phyloP scores from a whole-genome alignment of 2,329 filamentous ascomycete genomes.

The Penicillium sp. region DNA sequence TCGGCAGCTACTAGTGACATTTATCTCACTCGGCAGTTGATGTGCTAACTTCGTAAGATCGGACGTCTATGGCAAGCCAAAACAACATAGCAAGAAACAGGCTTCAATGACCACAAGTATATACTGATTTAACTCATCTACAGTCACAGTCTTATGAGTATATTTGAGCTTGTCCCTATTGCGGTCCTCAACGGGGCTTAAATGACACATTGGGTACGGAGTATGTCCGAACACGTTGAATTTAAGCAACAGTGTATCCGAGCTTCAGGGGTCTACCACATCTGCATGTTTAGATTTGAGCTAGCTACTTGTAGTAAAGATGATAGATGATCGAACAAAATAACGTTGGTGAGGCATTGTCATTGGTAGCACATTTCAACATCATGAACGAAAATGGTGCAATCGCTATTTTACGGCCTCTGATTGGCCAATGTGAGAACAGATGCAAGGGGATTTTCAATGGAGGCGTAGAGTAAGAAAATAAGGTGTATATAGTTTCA shows the following conservation, averaged over 20 bases:
- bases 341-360: background rate
- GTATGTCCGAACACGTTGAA: too few relatives aligned
- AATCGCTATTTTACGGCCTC: constrained; percentile 7
- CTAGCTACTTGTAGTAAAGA: background rate
- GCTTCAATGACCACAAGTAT: too few relatives aligned
- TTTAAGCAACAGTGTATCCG: background rate
- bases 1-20: too few relatives aligned
- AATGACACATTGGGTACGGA: too few relatives aligned
- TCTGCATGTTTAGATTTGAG: background rate
- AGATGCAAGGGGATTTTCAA: background rate
- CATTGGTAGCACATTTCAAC: constrained; percentile 17
- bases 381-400: constrained; percentile 16
- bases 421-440: constrained; percentile 7
- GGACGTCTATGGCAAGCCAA: too few relatives aligned
- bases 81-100: too few relatives aligned
- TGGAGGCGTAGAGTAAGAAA: background rate
- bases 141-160: too few relatives aligned
- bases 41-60: too few relatives aligned
- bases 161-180: too few relatives aligned
- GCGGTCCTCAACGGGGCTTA: too few relatives aligned
- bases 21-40: too few relatives aligned
- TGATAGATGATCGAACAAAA: background rate
- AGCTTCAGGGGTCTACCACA: background rate
- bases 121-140: too few relatives aligned
- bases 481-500: background rate